Evolutionary conservation across 306 rosid genomes (phyloP), one percentile per base, ranked within the genome.

Genomic region (Quercus aquifolioides): DNA sequence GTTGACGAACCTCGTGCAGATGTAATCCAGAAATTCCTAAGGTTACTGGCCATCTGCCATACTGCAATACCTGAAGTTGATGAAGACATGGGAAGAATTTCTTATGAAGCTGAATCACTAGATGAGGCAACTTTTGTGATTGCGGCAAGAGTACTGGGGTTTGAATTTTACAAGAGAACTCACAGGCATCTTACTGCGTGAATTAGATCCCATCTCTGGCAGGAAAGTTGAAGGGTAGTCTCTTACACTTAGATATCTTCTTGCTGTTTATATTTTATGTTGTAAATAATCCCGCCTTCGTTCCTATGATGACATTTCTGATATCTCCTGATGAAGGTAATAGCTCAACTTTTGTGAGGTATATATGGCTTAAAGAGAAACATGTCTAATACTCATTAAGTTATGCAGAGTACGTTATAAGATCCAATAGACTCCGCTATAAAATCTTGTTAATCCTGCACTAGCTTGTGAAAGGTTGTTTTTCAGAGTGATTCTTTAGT

Each of bases 41-140:
- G 9, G 43, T 38, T 7, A 38, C 10, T 38, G 43, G 43, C 43
- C 43, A 38, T 38, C 9, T 38, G 43, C 43, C 43, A 38, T 6
- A 38, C 43, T 38, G 43, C 43, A 38, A 7, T 38, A 38, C 43
- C 43, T 38, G 43, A 38, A 6, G 9, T 86, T 56, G 97, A 94
- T 84, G 97, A 91, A 80, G 89, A 71, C 78, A 87, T 91, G 3
- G 94, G 97, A 76, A 84, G 59, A 14, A 84, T 89, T 65, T 85
- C 98, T n/a, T 94, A 92, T 83, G 97, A 94, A 90, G 97, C 98
- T 68, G 97, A 94, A 85, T 94, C 98, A 25, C 98, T 94, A 0
- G 98, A 94, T 76, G 98, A 94, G 84, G 97, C 97, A 67, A 97
- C 98, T 82, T 94, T 96, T 75, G 96, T 96, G 76, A 90, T 96